These are phyloP conservation scores for Polytrichum commune DNA, from an alignment of 225 moss, liverwort and hornwort species.

Conservation along the genomic window DNA sequence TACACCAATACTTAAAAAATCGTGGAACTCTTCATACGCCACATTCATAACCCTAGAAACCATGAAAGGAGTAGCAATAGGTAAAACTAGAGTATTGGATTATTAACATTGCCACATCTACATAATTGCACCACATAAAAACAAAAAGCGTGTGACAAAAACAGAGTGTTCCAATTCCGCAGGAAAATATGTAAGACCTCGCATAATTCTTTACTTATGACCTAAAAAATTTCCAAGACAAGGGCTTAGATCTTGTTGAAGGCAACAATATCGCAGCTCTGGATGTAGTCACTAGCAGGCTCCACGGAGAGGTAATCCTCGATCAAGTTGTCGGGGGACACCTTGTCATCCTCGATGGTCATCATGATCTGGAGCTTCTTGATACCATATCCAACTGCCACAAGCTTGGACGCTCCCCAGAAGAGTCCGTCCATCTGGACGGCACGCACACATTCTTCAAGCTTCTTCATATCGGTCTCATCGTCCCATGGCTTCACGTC, in stretches of 20 bases:
- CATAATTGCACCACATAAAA: no score
- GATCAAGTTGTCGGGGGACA: conserved; percentile 55
- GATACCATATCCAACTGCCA: conserved; percentile 22
- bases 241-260: conserved; percentile 36
- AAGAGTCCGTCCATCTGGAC: conserved; percentile 56
- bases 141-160: no score
- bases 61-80: no score
- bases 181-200: no score
- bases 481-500: conserved; percentile 77
- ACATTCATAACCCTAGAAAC: no score
- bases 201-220: not conserved
- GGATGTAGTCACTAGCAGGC: conserved; percentile 32
- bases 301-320: conserved; percentile 44
- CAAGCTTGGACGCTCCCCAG: conserved; percentile 59
- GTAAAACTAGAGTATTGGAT: no score
- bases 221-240: not conserved
- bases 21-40: no score
- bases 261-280: conserved; percentile 64
- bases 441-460: conserved; percentile 50
- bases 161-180: no score
- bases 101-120: no score
- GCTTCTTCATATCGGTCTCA: conserved; percentile 44
- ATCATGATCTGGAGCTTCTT: conserved; percentile 59
- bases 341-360: conserved; percentile 46
- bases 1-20: no score